Percentiles rank a stretch among this genome's conserved stretches.
Conservation (phyloP, 106 monocot genomes). For the Acorus gramineus region DNA sequence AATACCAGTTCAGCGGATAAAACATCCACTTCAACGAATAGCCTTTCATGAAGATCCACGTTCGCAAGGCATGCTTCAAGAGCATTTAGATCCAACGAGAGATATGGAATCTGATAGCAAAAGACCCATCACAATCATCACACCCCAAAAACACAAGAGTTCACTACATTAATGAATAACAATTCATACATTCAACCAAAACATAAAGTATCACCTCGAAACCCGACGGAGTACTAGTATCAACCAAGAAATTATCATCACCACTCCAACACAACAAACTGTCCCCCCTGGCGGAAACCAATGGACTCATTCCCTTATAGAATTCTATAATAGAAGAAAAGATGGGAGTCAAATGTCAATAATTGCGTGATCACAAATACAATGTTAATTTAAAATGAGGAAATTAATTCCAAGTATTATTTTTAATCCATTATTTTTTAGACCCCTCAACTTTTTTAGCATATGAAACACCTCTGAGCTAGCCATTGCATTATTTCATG, state of each 20-base stretch:
- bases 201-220: conserved; percentile 43
- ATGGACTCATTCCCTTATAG: conserved; percentile 40
- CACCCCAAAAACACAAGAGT: neutral
- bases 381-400: too few species aligned
- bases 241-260: conserved; percentile 74
- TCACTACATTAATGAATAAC: neutral
- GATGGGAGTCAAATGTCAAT: too few species aligned
- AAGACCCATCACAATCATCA: neutral
- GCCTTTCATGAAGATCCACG: conserved; percentile 54
- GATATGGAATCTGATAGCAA: conserved; percentile 56
- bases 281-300: conserved; percentile 42
- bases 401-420: too few species aligned
- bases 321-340: conserved; percentile 37
- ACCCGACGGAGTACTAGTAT: conserved; percentile 35
- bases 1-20: conserved; percentile 58
- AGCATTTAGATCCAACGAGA: conserved; percentile 72
- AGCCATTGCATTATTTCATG: too few species aligned
- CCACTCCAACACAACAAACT: conserved; percentile 37
- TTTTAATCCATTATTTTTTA: too few species aligned
- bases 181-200: conserved; percentile 2
- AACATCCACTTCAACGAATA: conserved; percentile 71
- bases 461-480: too few species aligned
- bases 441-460: too few species aligned
- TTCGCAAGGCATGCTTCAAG: conserved; percentile 64
- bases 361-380: too few species aligned